Conservation (phyloP, 202 grass and related monocot genomes). For the Zizania palustris region DNA sequence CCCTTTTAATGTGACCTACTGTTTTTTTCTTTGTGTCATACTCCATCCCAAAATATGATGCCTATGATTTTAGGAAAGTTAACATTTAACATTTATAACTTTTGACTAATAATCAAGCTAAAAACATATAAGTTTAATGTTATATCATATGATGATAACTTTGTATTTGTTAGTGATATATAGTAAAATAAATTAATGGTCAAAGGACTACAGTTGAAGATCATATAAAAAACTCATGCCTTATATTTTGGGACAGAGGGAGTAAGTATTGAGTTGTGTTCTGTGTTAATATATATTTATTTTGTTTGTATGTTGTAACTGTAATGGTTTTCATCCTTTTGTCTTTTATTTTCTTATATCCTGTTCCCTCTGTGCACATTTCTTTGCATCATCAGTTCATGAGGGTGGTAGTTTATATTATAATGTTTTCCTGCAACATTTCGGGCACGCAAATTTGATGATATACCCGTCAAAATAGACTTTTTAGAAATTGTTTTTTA, state of each 20-base stretch:
- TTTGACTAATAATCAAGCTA: too few relatives aligned
- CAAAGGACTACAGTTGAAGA: too few relatives aligned
- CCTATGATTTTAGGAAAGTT: too few relatives aligned
- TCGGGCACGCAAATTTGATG: neutral
- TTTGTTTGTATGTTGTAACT: conserved; percentile 24
- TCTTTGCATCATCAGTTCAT: conserved; percentile 24
- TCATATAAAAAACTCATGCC: too few relatives aligned
- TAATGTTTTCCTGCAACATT: conserved; percentile 20
- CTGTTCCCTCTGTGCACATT: neutral
- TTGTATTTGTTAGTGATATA: too few relatives aligned
- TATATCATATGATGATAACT: too few relatives aligned
- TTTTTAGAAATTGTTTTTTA: neutral
- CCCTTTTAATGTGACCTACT: neutral
- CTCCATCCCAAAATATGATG: too few relatives aligned
- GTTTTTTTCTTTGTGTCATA: conserved; percentile 5
- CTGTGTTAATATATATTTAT: neutral
- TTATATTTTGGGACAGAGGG: too few relatives aligned
- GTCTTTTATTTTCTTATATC: conserved; percentile 16
- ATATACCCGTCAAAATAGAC: neutral
- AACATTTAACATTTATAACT: too few relatives aligned
- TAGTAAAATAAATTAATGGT: too few relatives aligned
- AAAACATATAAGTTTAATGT: too few relatives aligned
- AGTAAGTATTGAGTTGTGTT: neutral
- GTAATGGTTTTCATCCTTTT: neutral
- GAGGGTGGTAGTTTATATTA: conserved; percentile 18